These are phyloP conservation scores for Knoxia roxburghii DNA, from an alignment of 257 asterid species.

Conservation along the genomic window DNA sequence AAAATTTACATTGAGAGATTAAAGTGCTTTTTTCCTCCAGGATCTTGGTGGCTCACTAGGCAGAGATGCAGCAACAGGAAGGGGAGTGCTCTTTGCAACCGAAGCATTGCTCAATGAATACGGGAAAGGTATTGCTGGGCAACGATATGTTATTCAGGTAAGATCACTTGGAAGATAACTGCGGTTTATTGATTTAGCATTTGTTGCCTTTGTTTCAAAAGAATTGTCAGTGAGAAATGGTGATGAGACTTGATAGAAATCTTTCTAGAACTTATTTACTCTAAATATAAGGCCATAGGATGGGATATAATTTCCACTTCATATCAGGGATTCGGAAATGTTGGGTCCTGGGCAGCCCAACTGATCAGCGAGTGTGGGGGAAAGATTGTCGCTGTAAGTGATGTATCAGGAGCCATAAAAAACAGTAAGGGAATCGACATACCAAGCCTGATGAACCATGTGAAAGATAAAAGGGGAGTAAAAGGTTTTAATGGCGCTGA, in stretches of 20 bases:
- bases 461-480: slow-evolving; percentile 46
- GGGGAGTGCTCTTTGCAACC: slow-evolving; percentile 56
- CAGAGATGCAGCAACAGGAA: slow-evolving; percentile 68
- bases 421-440: slow-evolving; percentile 60
- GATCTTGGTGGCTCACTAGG: slow-evolving; percentile 78
- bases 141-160: slow-evolving; percentile 52
- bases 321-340: slow-evolving; percentile 57
- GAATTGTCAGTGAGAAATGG: neutral
- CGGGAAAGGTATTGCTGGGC: slow-evolving; percentile 52
- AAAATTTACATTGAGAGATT: neutral
- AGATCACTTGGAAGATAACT: neutral
- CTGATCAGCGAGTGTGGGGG: slow-evolving; percentile 55
- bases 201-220: neutral
- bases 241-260: neutral
- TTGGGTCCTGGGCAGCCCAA: slow-evolving; percentile 68
- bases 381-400: slow-evolving; percentile 50
- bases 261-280: neutral
- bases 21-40: slow-evolving; percentile 18
- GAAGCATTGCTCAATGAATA: slow-evolving; percentile 57
- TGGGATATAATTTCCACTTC: neutral
- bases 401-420: slow-evolving; percentile 57
- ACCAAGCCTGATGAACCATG: slow-evolving; percentile 48
- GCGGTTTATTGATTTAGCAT: neutral
- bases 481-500: slow-evolving; percentile 69
- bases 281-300: neutral